Base-by-base conservation (phyloP, 192 early-diverging fungal genomes). In the Entomortierella chlamydospora region DNA sequence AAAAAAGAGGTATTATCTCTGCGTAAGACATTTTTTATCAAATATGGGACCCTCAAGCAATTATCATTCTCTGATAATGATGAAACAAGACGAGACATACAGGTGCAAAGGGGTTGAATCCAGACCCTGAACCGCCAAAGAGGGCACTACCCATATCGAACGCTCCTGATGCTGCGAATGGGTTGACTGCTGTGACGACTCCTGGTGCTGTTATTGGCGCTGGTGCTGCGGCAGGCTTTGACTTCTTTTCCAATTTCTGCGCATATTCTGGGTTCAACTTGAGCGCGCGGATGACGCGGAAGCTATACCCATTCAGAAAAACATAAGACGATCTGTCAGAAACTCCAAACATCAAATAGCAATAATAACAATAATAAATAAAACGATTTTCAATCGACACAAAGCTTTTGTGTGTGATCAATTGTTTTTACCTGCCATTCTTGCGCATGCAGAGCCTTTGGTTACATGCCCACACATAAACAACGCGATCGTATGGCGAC, bases 381-480 rank as follows among this genome's bases (percentile, higher is more conserved):
- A n/a, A n/a, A n/a, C n/a, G n/a, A n/a, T n/a, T n/a, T n/a, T n/a
- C n/a, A n/a, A n/a, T n/a, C n/a, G n/a, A n/a, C n/a, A n/a, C n/a
- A n/a, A n/a, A n/a, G n/a, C n/a, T n/a, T n/a, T n/a, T n/a, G n/a
- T n/a, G n/a, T n/a, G n/a, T n/a, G n/a, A n/a, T n/a, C n/a, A n/a
- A n/a, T n/a, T n/a, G 4, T 3, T 34, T 33, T 15, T 84, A 89
- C 89, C 89, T 91, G 41, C 88, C 88, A 10, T 89, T 85, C 68
- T 87, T 88, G 18, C 88, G 87, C 78, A 91, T 90, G 76, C 95
- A 96, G n/a, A 73, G 63, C 25, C 90, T 84, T 30, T 84, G 86
- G 59, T 93, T 94, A 82, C 95, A 96, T 22, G 85, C 91, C 89
- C 91, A 93, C 2, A 95, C 81, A 80, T 96, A 96, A 18, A 94